phyloP scores from a whole-genome alignment of 2,329 filamentous ascomycete species.

The Beauveria bassiana region DNA sequence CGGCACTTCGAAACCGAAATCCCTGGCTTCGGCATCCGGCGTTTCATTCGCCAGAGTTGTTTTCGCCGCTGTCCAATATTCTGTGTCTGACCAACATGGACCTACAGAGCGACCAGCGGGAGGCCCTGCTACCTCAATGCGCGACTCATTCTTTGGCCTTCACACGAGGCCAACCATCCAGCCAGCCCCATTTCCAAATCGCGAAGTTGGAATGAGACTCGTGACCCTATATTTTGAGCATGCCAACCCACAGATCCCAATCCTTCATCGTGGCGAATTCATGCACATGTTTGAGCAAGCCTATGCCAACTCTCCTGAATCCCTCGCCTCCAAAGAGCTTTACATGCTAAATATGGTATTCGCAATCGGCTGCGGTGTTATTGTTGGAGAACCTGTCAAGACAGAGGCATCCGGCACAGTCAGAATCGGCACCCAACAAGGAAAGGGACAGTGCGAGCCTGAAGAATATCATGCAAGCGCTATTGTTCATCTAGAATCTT shows the following conservation, averaged over 20 bases:
- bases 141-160: slow-evolving; percentile 94
- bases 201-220: slow-evolving; percentile 63
- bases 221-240: slow-evolving; percentile 89
- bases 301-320: slow-evolving; percentile 60
- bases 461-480: slow-evolving; percentile 96
- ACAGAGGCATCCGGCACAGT: slow-evolving; percentile 32
- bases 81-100: slow-evolving; percentile 53
- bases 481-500: slow-evolving; percentile 83
- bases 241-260: slow-evolving; percentile 91
- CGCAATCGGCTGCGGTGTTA: slow-evolving; percentile 89
- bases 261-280: slow-evolving; percentile 82
- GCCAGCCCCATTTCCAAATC: slow-evolving; percentile 75
- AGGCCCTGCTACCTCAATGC: slow-evolving; percentile 65
- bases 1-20: slow-evolving; percentile 69
- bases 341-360: slow-evolving; percentile 97
- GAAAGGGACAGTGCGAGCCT: slow-evolving; percentile 40
- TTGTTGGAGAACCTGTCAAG: slow-evolving; percentile 59
- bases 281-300: slow-evolving; percentile 80
- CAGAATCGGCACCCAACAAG: slow-evolving; percentile 19
- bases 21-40: slow-evolving; percentile 77
- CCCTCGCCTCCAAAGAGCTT: slow-evolving; percentile 69
- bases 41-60: slow-evolving; percentile 94
- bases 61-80: slow-evolving; percentile 81
- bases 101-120: slow-evolving; percentile 18
- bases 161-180: slow-evolving; percentile 85